Base-by-base conservation (phyloP, 352 stramenopile species). In the Phytophthora podocarpi region DNA sequence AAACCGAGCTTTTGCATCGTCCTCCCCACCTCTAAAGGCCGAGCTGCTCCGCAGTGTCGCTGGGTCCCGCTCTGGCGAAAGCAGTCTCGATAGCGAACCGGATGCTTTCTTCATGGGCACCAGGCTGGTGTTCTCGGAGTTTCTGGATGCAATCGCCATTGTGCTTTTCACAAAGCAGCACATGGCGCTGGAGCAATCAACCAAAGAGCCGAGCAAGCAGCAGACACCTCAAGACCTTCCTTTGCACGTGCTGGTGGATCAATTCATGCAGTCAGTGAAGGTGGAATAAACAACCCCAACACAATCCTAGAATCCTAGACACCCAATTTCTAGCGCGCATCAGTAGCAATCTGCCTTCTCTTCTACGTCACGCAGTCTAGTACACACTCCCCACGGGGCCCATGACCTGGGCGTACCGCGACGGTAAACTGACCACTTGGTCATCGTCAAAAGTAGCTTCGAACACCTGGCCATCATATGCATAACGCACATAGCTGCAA, bases 391-490 rank as follows among this genome's bases (percentile, higher is more conserved):
- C 85, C 10, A 77, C 72, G 1, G 73, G 51, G 5, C 85, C 85
- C 85, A 95, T 95, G 40, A 53, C 59, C 37, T 87, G 82, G 7
- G 85, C 85, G 27, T 84, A 89, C 15, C 79, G 74, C 20, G 85
- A 93, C 35, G 85, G 85, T 61, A 95, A 71, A 45, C 72, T 73
- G 10, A 95, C 83, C 8, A 64, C 75, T 58, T 93, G 82, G 11
- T 85, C 55, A 56, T 95, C 85, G 32, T 86, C 78, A 42, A 93
- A 95, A 10, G 85, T 93, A 18, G 81, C 85, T 71, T 95, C 85
- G 42, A 90, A 95, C 42, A 95, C 82, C 27, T 78, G 62, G 24
- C 74, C 80, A 39, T 85, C 74, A 59, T 81, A 91, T 24, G 81
- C 66, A 64, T 95, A 95, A 30, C 83, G 85, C 34, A 93, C 75